These are phyloP conservation scores for Telfairia occidentalis DNA, from an alignment of 331 rosid species.

Conservation along the genomic window DNA sequence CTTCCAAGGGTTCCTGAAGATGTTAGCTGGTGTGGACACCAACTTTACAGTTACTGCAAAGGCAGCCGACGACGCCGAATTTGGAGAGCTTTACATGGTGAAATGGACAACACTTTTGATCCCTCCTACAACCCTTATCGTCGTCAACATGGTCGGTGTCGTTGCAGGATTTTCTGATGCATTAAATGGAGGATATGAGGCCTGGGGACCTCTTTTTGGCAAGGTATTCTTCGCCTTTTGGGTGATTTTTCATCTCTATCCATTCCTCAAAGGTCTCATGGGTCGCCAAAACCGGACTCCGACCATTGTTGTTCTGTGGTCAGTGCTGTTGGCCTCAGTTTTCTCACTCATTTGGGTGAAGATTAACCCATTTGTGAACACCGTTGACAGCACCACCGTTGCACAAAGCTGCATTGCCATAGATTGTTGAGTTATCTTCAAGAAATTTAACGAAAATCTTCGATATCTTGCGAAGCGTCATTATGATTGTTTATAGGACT, in stretches of 20 bases:
- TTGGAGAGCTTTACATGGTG: conserved; percentile 81
- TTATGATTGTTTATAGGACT: background rate
- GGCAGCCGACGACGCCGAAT: conserved; percentile 74
- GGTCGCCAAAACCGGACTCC: conserved; percentile 96
- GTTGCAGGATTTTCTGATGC: conserved; percentile 98
- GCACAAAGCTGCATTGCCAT: conserved; percentile 58
- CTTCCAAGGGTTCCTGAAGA: conserved; percentile 85
- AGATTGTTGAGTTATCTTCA: conserved; percentile 45
- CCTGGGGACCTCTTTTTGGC: conserved; percentile 96
- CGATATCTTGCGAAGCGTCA: background rate
- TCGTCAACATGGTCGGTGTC: conserved; percentile 77
- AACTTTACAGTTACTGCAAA: conserved; percentile 91
- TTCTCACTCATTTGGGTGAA: conserved; percentile 93
- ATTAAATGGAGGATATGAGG: conserved; percentile 73
- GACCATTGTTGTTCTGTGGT: conserved; percentile 84
- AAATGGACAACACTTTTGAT: conserved; percentile 93
- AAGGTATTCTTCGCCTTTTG: conserved; percentile 91
- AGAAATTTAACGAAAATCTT: background rate
- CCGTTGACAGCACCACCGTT: conserved; percentile 39
- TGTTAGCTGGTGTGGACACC: conserved; percentile 84
- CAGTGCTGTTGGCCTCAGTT: conserved; percentile 86
- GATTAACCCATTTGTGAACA: conserved; percentile 74
- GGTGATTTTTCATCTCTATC: conserved; percentile 90
- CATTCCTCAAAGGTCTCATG: conserved; percentile 97
- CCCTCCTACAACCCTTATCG: conserved; percentile 77